Base-by-base conservation (phyloP, 2,329 filamentous ascomycete species). In the Drechslerella coelobrocha region DNA sequence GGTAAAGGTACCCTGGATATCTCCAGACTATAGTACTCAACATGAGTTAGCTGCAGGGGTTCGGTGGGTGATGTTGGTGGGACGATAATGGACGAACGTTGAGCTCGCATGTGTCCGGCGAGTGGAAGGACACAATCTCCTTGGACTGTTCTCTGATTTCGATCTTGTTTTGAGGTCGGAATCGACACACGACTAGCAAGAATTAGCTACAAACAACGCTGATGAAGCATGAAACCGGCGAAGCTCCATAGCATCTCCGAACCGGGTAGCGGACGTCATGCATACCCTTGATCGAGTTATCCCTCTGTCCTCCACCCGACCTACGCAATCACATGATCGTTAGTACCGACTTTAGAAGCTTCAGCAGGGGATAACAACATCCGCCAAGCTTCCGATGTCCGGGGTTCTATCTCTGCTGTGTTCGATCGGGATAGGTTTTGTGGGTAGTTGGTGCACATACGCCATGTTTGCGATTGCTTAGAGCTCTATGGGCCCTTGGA, bases 111-210 rank as follows among this genome's bases (percentile, higher is more conserved):
- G 92, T 96, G 79, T 97, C 93, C 62, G 92, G 89, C 75, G 88
- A 88, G 78, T 90, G 87, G 80, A 99, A 97, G 53, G 84, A 82
- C 73, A 99, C 94, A 75, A 99, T 93, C 73, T 92, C 90, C 81
- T 94, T 88, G 80, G 93, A 93, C 79, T 92, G 92, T 78, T 89
- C 92, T 72, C 88, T 88, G 78, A 95, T 84, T 83, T 99, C 94
- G 80, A 94, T 81, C 82, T 91, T 91, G 84, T 99, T 99, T 82
- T 97, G 93, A 76, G 94, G 94, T 78, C 94, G 88, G 82, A 99
- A 99, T 78, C 94, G 91, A 83, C 93, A 93, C 80, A 99, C 92
- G 79, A 99, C 94, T 90, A 74, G 82, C 31, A 31, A 17, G 34
- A 1, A 14, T 29, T 12, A 45, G 21, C 23, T 24, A 43, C 27